phyloP scores from a whole-genome alignment of 2,329 filamentous ascomycete species.

The Neonectria neomacrospora region DNA sequence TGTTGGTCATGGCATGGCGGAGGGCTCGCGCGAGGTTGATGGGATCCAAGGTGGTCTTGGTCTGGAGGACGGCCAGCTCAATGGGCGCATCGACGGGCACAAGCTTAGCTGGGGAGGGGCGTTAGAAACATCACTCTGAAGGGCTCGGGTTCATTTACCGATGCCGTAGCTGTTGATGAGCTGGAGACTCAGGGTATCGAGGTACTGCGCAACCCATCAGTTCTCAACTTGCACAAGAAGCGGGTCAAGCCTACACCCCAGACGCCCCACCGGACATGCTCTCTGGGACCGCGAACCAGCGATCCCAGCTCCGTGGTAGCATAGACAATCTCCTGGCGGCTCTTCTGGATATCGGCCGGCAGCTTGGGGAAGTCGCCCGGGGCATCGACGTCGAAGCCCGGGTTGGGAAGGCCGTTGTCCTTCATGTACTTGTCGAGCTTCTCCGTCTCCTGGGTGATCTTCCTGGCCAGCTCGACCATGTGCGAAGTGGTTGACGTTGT shows the following conservation, averaged over 20 bases:
- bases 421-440: conserved; percentile 61
- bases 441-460: conserved; percentile 60
- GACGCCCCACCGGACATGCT: conserved; percentile 62
- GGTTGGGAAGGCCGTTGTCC: conserved; percentile 53
- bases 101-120: conserved; percentile 55
- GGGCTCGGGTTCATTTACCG: conserved; percentile 49
- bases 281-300: conserved; percentile 61
- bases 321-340: conserved; percentile 59
- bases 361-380: conserved; percentile 60
- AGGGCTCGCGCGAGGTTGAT: conserved; percentile 63
- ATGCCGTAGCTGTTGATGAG: conserved; percentile 63
- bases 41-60: conserved; percentile 58
- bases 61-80: conserved; percentile 57
- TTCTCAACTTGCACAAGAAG: neutral
- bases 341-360: conserved; percentile 57
- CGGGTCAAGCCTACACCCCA: conserved; percentile 58
- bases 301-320: conserved; percentile 60
- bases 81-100: conserved; percentile 61
- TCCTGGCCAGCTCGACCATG: conserved; percentile 59
- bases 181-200: conserved; percentile 62
- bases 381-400: conserved; percentile 58
- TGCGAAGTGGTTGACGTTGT: conserved; percentile 46
- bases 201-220: conserved; percentile 51
- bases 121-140: conserved; percentile 10
- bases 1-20: conserved; percentile 68